Evolutionary conservation across 2,329 filamentous ascomycete species (phyloP), one percentile per base, ranked within the genome.

Genomic region (Ambrosiella xylebori): DNA sequence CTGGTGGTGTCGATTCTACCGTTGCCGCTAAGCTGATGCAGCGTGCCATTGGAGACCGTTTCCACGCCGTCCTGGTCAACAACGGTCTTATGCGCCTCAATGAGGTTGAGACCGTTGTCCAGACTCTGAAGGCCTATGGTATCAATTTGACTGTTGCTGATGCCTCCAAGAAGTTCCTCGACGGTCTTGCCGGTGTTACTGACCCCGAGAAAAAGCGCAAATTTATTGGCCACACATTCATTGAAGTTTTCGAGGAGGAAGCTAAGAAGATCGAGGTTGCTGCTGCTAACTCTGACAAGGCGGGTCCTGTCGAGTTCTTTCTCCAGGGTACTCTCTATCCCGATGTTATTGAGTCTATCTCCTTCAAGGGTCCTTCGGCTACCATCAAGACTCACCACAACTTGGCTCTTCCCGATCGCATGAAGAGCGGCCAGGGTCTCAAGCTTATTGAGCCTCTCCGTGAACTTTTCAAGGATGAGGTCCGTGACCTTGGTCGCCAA

Each of bases 111-210:
- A 75, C 84, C 65, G 93, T 97, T 56, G 84, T 95, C 70, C 75
- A 88, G 69, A 90, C 82, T 0, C 78, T 97, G 1, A 76, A 77
- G 1, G 69, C 89, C 65, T 83, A 93, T 63, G 87, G 87, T 1
- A 94, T 97, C 70, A 93, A 95, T 69, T 76, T 97, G 2, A 95
- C 87, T 0, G 84, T 97, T 36, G 81, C 94, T 1, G 86, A 97
- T 67, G 89, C 81, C 0, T 77, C 78, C 8, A 76, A 94, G 61
- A 73, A 79, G 35, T 97, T 97, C 75, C 74, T 96, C n/a, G 72
- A 73, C 37, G 76, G 82, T 27, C 80, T 97, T 0, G 78, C 80
- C 63, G 91, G 88, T 15, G 80, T 95, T 35, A 74, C 72, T 0
- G 88, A 82, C 37, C 90, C 91, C 0, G 90, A 97, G 71, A 79